These are phyloP conservation scores for Mychonastes homosphaera DNA, from an alignment of 139 green algal genomes.

Conservation along the genomic window DNA sequence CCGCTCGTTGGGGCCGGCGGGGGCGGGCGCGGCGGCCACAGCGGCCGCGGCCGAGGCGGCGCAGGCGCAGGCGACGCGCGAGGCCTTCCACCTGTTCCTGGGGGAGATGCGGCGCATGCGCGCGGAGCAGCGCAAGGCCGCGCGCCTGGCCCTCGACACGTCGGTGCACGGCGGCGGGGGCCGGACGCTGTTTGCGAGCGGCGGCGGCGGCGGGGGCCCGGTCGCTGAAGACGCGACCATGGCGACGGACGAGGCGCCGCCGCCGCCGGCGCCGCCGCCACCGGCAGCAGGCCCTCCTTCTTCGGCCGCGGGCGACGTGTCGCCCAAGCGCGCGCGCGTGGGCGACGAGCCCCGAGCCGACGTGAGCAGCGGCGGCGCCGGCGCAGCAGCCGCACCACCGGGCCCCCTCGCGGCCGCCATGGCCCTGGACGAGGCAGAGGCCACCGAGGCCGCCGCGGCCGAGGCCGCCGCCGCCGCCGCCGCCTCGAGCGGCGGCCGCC, in stretches of 20 bases:
- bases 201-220: too few species aligned
- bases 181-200: background rate
- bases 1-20: background rate
- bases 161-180: conserved; percentile 19
- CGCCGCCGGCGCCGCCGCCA: too few species aligned
- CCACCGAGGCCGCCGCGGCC: too few species aligned
- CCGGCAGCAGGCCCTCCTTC: too few species aligned
- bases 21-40: background rate
- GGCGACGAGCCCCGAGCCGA: background rate
- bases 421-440: too few species aligned
- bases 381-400: too few species aligned
- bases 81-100: conserved; percentile 23
- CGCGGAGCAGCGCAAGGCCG: conserved; percentile 37
- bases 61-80: background rate
- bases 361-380: background rate
- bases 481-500: too few species aligned
- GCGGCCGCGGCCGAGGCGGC: conserved; percentile 1
- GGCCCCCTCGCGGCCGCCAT: too few species aligned
- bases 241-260: too few species aligned
- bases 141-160: conserved; percentile 33
- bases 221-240: too few species aligned
- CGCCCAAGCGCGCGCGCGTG: background rate
- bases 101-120: conserved; percentile 21
- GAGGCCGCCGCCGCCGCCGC: too few species aligned
- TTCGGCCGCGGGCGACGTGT: too few species aligned